These are phyloP conservation scores for Serendipita sp. DNA, from an alignment of 768 basidiomycete genomes.

Conservation along the genomic window DNA sequence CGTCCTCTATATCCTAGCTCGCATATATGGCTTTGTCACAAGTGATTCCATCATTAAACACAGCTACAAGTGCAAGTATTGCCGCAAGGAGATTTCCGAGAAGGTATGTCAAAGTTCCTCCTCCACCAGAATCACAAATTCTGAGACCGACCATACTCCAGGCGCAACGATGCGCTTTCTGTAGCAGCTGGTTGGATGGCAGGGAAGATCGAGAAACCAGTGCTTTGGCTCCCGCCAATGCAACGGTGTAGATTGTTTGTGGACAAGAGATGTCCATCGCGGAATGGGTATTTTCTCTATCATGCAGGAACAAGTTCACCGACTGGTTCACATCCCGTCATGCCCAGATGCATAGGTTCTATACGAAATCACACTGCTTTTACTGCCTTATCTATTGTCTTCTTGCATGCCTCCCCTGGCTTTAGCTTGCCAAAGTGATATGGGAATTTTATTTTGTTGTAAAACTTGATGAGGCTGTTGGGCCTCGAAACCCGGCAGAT, in stretches of 20 bases:
- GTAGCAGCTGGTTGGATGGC: constrained; percentile 29
- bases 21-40: constrained; percentile 22
- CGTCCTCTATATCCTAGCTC: constrained; percentile 25
- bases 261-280: background rate
- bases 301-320: background rate
- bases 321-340: too few relatives aligned
- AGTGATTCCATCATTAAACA: constrained; percentile 29
- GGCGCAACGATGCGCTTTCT: constrained; percentile 27
- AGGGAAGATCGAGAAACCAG: constrained; percentile 20
- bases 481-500: too few relatives aligned
- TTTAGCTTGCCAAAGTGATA: too few relatives aligned
- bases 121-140: background rate
- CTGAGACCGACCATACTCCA: constrained; percentile 7
- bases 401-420: too few relatives aligned
- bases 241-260: background rate
- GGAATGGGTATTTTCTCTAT: background rate
- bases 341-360: too few relatives aligned
- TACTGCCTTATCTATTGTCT: too few relatives aligned
- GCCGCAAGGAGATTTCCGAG: constrained; percentile 27
- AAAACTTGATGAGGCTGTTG: too few relatives aligned
- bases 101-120: constrained; percentile 20
- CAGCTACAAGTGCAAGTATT: constrained; percentile 26
- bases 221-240: background rate
- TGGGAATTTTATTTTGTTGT: too few relatives aligned
- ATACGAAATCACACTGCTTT: too few relatives aligned